phyloP scores from a whole-genome alignment of 331 rosid genomes.

The Malus hybrid region DNA sequence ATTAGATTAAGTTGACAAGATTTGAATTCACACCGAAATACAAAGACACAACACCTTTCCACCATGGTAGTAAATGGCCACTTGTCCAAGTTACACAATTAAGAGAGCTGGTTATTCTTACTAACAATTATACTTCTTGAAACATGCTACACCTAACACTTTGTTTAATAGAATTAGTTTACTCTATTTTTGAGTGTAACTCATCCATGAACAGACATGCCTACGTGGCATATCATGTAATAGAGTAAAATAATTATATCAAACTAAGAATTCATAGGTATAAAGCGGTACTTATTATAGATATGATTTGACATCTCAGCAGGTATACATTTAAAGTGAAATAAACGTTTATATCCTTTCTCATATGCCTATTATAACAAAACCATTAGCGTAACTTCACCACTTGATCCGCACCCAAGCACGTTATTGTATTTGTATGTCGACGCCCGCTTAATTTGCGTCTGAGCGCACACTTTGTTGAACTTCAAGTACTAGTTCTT shows the following conservation, averaged over 20 bases:
- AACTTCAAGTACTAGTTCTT: conserved; percentile 81
- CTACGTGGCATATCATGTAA: background rate
- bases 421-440: background rate
- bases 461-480: conserved; percentile 59
- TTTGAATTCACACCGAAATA: no score
- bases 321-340: background rate
- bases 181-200: background rate
- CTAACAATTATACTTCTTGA: background rate
- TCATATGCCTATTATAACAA: background rate
- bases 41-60: no score
- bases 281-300: background rate
- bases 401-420: background rate
- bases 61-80: no score
- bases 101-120: background rate
- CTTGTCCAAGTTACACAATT: background rate
- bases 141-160: background rate
- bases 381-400: background rate
- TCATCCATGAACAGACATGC: background rate
- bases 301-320: background rate
- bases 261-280: background rate
- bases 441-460: conserved; percentile 20
- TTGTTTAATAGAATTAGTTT: background rate
- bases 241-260: background rate
- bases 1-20: fast-evolving
- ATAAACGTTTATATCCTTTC: background rate